These are phyloP conservation scores for Ascoidea tarda DNA, from an alignment of 805 yeast genomes.

Conservation along the genomic window DNA sequence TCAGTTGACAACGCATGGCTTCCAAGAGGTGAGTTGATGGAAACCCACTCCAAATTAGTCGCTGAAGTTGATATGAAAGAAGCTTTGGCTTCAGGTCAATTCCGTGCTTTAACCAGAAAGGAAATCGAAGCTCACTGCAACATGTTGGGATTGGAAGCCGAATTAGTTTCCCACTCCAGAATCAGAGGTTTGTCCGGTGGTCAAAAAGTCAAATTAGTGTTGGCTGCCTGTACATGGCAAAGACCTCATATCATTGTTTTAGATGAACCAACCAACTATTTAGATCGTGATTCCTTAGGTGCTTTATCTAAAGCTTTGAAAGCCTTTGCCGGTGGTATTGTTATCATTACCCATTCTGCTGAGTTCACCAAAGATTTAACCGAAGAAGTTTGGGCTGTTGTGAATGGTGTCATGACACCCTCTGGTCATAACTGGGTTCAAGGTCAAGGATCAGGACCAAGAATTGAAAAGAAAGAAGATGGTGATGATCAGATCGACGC, in stretches of 20 bases:
- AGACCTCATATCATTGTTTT: constrained; percentile 99
- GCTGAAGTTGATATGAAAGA: constrained; percentile 99
- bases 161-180: constrained; percentile 98
- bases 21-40: constrained; percentile 96
- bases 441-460: constrained; percentile 99
- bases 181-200: constrained; percentile 99
- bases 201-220: constrained; percentile 98
- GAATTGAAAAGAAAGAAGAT: constrained; percentile 90
- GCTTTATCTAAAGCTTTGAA: constrained; percentile 98
- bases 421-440: constrained; percentile 99
- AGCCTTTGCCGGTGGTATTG: constrained; percentile 99
- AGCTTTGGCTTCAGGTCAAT: constrained; percentile 99
- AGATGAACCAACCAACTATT: constrained; percentile 99
- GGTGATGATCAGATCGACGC: constrained; percentile 99
- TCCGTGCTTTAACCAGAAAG: constrained; percentile 99
- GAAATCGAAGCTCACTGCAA: constrained; percentile 98
- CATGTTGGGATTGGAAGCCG: constrained; percentile 97
- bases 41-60: constrained; percentile 97
- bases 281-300: constrained; percentile 98
- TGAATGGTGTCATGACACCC: constrained; percentile 98
- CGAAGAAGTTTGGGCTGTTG: constrained; percentile 99
- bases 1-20: constrained; percentile 99
- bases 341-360: constrained; percentile 99
- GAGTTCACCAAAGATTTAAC: constrained; percentile 99
- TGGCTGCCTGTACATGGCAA: constrained; percentile 99